A percentile compares a stretch with the other conserved stretches of the same genome.
Evolutionary conservation across 352 stramenopile species (phyloP).

Genomic region (Phytophthora brassicae): DNA sequence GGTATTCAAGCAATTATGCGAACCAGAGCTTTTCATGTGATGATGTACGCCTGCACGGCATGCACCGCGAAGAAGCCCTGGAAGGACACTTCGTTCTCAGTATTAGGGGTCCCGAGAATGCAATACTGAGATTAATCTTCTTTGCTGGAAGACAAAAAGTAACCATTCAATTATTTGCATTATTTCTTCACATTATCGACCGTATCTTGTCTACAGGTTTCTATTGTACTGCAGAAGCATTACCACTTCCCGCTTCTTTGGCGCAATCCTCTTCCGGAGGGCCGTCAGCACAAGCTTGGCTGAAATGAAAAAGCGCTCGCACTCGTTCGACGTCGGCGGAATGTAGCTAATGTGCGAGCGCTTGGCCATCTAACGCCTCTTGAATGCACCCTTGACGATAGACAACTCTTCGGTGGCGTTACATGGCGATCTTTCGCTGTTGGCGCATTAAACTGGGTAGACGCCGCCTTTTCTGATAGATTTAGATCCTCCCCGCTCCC

Average conservation of each 20-base stretch:
- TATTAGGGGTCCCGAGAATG: neutral
- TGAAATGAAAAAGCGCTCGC: constrained; percentile 20
- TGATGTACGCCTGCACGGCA: too few relatives aligned
- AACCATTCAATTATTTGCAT: constrained; percentile 5
- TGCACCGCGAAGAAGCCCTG: too few relatives aligned
- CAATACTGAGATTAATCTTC: neutral
- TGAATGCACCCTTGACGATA: constrained; percentile 17
- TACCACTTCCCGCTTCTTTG: neutral
- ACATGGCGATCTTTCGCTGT: neutral
- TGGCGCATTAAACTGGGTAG: neutral
- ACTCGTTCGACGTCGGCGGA: constrained; percentile 21
- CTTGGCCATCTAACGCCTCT: neutral
- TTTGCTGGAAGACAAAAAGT: neutral
- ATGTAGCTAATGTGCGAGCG: neutral
- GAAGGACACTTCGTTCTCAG: too few relatives aligned
- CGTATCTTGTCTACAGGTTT: neutral
- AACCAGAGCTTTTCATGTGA: too few relatives aligned
- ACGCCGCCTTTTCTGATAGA: neutral
- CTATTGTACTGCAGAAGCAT: neutral
- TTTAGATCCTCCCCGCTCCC: neutral
- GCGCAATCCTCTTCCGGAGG: neutral
- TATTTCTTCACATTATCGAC: neutral
- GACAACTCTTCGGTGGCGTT: neutral
- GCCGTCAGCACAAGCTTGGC: constrained; percentile 17
- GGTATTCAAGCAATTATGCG: too few relatives aligned